phyloP scores from a whole-genome alignment of 768 basidiomycete genomes.

The Cystobasidium onofrii region DNA sequence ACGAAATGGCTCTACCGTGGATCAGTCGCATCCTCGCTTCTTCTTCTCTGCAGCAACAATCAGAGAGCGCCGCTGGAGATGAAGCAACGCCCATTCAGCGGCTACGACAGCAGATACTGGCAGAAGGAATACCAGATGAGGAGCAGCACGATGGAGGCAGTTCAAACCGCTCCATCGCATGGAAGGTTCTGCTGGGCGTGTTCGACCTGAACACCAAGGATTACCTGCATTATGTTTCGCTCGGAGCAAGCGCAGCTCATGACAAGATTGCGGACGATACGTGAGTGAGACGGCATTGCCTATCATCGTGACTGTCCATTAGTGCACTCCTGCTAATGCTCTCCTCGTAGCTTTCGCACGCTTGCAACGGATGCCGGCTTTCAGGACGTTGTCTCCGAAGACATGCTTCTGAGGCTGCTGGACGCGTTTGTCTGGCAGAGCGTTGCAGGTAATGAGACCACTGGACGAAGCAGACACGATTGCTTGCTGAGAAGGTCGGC shows the following conservation, averaged over 20 bases:
- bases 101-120: neutral
- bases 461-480: neutral
- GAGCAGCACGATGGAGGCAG: slow-evolving; percentile 16
- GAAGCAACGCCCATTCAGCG: neutral
- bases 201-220: slow-evolving; percentile 32
- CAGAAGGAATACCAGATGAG: neutral
- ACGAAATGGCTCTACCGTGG: neutral
- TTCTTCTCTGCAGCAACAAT: neutral
- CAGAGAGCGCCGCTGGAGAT: neutral
- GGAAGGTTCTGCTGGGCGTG: slow-evolving; percentile 19
- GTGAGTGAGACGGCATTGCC: slow-evolving; percentile 3
- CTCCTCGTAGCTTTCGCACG: slow-evolving; percentile 59
- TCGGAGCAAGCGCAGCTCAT: slow-evolving; percentile 48
- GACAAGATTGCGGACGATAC: slow-evolving; percentile 38
- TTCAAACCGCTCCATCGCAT: neutral
- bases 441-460: neutral
- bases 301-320: no score
- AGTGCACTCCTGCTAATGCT: neutral
- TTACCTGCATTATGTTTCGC: slow-evolving; percentile 67
- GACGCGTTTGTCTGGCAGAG: slow-evolving; percentile 88
- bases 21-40: neutral
- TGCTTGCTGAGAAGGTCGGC: neutral
- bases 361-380: slow-evolving; percentile 95
- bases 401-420: slow-evolving; percentile 88
- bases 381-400: slow-evolving; percentile 91